Evolutionary conservation across 2,329 filamentous ascomycete genomes (phyloP).

Genomic region (Dactylonectria estremocensis): DNA sequence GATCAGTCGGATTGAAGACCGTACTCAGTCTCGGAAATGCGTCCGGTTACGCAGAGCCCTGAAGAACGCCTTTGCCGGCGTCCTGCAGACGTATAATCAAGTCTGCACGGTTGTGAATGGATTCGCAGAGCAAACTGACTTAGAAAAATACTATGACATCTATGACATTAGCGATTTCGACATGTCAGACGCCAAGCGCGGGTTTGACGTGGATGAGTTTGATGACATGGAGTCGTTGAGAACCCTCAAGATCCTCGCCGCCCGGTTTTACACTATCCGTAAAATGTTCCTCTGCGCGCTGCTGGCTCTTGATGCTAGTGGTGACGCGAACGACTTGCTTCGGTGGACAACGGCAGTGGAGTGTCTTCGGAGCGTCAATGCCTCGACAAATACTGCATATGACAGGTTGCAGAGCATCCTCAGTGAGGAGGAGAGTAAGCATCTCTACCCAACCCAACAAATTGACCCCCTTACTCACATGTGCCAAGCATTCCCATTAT

Average conservation of each 20-base stretch:
- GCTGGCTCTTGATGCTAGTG: conserved; percentile 87
- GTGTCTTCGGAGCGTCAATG: conserved; percentile 77
- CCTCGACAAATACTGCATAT: conserved; percentile 73
- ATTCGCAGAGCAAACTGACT: conserved; percentile 83
- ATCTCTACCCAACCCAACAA: not conserved
- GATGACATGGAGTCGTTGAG: conserved; percentile 86
- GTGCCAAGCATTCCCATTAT: conserved; percentile 64
- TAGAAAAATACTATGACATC: conserved; percentile 94
- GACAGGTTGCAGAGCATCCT: conserved; percentile 79
- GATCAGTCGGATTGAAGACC: conserved; percentile 91
- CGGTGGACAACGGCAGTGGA: conserved; percentile 86
- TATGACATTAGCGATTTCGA: conserved; percentile 85
- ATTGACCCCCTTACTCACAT: conserved; percentile 31
- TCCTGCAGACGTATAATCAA: conserved; percentile 81
- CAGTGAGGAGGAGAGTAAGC: conserved; percentile 84
- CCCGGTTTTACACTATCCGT: conserved; percentile 83
- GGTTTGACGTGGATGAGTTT: conserved; percentile 76
- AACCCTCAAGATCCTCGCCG: conserved; percentile 84
- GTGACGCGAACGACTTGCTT: conserved; percentile 81
- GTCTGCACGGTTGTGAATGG: conserved; percentile 78
- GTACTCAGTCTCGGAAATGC: conserved; percentile 84
- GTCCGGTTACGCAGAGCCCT: conserved; percentile 84
- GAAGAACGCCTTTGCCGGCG: conserved; percentile 76
- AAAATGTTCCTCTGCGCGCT: conserved; percentile 92
- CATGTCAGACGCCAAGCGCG: conserved; percentile 77